Percentiles rank a stretch among this genome's conserved stretches.
These are phyloP conservation scores for Tilletia setariae DNA, from an alignment of 1,284 basidiomycete species.

Conservation along the genomic window DNA sequence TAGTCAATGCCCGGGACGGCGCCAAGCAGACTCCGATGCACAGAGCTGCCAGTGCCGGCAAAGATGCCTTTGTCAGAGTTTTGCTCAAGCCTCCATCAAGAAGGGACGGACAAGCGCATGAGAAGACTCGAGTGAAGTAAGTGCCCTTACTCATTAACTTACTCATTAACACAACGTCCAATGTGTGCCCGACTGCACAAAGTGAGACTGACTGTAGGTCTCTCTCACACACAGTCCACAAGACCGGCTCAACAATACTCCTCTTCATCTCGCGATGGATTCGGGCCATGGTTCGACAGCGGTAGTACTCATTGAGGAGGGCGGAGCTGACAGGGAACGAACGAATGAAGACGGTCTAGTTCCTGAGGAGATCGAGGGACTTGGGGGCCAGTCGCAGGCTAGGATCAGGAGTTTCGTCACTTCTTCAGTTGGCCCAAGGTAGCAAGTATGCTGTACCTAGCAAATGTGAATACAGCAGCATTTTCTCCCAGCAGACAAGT, in stretches of 20 bases:
- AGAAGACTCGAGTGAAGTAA: slow-evolving; percentile 40
- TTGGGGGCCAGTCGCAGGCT: slow-evolving; percentile 31
- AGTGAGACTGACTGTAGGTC: not conserved
- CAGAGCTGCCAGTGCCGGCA: slow-evolving; percentile 30
- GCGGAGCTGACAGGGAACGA: slow-evolving; percentile 28
- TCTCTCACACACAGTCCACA: slow-evolving; percentile 25
- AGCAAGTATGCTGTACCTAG: no score
- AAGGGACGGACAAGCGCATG: slow-evolving; percentile 23
- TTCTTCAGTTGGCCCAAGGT: slow-evolving; percentile 8
- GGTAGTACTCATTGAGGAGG: slow-evolving; percentile 33
- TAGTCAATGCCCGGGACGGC: slow-evolving; percentile 34
- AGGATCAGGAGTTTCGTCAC: not conserved
- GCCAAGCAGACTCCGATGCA: slow-evolving; percentile 36
- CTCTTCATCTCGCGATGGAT: slow-evolving; percentile 37
- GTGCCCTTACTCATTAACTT: slow-evolving; percentile 3
- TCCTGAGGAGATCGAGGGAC: slow-evolving; percentile 35
- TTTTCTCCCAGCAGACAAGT: no score
- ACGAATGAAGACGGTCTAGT: slow-evolving; percentile 29
- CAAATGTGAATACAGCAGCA: no score
- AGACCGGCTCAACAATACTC: slow-evolving; percentile 37
- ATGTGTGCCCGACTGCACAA: not conserved
- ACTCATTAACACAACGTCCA: not conserved
- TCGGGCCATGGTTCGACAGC: slow-evolving; percentile 34
- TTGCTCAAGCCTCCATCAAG: slow-evolving; percentile 29
- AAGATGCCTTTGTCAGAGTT: slow-evolving; percentile 30